These are phyloP conservation scores for Xylogone sp. DNA, from an alignment of 2,329 filamentous ascomycete genomes.

Conservation along the genomic window DNA sequence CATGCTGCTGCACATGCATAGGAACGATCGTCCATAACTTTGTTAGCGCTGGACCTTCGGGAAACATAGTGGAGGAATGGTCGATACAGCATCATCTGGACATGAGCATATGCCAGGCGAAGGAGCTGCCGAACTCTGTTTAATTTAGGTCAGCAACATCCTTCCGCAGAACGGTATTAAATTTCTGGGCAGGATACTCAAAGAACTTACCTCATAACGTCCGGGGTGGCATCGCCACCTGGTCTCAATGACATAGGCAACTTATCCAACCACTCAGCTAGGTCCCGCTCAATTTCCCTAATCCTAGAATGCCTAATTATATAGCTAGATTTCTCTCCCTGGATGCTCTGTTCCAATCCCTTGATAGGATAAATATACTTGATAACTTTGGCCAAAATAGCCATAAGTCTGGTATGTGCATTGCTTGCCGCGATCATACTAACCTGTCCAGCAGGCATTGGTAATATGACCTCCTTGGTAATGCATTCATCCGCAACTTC, in stretches of 20 bases:
- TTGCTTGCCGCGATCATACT: constrained; percentile 62
- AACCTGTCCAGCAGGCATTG: constrained; percentile 52
- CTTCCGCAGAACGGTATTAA: no score
- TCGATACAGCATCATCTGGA: constrained; percentile 78
- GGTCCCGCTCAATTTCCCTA: constrained; percentile 59
- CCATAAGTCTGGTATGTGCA: constrained; percentile 60
- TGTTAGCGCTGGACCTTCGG: constrained; percentile 51
- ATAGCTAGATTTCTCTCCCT: constrained; percentile 43
- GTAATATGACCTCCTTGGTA: constrained; percentile 51
- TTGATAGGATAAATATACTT: constrained; percentile 65
- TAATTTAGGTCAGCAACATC: neutral
- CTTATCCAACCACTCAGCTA: constrained; percentile 60
- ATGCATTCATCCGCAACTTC: constrained; percentile 67
- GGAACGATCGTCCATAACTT: constrained; percentile 67
- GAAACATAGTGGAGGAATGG: constrained; percentile 84
- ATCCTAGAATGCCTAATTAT: constrained; percentile 61
- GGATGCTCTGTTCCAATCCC: constrained; percentile 43
- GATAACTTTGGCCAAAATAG: constrained; percentile 60
- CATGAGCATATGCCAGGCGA: constrained; percentile 76
- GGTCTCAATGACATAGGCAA: constrained; percentile 76
- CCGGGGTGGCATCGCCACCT: constrained; percentile 69
- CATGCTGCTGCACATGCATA: constrained; percentile 69
- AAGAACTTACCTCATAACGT: constrained; percentile 68
- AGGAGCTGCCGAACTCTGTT: constrained; percentile 66
- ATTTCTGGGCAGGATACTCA: no score